Evolutionary conservation across 2,329 filamentous ascomycete species (phyloP).

Genomic region (Dothideomycetes sp.): DNA sequence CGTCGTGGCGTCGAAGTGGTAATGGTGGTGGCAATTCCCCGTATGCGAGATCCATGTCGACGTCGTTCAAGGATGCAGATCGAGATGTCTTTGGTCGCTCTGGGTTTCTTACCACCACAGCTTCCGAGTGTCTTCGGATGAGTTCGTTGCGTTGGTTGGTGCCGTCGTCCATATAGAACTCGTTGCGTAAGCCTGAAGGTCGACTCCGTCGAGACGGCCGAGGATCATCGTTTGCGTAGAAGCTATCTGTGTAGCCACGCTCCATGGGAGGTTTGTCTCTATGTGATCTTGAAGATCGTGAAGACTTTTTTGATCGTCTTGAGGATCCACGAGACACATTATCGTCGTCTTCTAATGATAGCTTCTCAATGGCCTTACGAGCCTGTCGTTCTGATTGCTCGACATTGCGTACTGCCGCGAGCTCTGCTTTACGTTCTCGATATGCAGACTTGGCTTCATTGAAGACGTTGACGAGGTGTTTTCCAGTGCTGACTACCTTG

Average conservation of each 20-base stretch:
- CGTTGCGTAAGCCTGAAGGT: conserved; percentile 20
- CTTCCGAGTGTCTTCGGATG: conserved; percentile 32
- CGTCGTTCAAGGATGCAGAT: conserved; percentile 35
- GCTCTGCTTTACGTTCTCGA: conserved; percentile 72
- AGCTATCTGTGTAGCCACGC: conserved; percentile 34
- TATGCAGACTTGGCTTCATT: conserved; percentile 86
- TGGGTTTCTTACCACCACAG: conserved; percentile 9
- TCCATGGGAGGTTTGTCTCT: conserved; percentile 26
- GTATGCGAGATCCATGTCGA: conserved; percentile 90
- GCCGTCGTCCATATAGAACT: conserved; percentile 13
- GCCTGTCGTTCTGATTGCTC: conserved; percentile 47
- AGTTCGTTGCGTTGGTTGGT: conserved; percentile 27
- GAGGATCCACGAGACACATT: conserved; percentile 16
- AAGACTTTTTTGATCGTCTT: conserved; percentile 9
- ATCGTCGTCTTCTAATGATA: conserved; percentile 22
- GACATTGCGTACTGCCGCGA: conserved; percentile 58
- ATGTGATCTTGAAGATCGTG: conserved; percentile 5
- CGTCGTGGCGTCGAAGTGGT: conserved; percentile 27
- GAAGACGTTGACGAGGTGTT: conserved; percentile 81
- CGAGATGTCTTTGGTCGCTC: conserved; percentile 15
- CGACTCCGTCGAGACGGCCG: conserved; percentile 11
- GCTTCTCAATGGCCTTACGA: conserved; percentile 38
- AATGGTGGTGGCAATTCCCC: conserved; percentile 68
- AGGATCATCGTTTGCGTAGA: conserved; percentile 29
- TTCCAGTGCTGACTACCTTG: conserved; percentile 83